These are phyloP conservation scores for Linnemannia schmuckeri DNA, from an alignment of 192 early-diverging fungal species.

Conservation along the genomic window DNA sequence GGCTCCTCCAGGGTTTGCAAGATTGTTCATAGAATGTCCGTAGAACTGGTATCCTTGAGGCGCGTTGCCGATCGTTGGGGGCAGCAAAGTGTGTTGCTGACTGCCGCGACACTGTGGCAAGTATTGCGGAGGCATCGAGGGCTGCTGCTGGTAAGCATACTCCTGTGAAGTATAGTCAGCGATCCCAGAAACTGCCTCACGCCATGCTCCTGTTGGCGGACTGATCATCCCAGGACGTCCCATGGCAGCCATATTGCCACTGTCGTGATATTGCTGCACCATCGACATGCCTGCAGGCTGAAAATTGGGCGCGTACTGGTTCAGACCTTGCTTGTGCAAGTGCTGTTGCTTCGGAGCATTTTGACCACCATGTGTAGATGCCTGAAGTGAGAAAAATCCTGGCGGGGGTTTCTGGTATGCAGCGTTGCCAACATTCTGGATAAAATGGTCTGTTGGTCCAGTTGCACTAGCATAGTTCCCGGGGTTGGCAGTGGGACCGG, in stretches of 20 bases:
- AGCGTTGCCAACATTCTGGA: neutral
- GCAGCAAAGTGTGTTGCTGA: slow-evolving; percentile 7
- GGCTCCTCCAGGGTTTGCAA: neutral
- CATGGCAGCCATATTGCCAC: neutral
- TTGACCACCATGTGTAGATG: neutral
- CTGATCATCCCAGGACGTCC: slow-evolving; percentile 4
- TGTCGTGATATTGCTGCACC: neutral
- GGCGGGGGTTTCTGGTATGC: neutral
- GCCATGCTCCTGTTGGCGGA: slow-evolving; percentile 12
- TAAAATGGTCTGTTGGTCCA: neutral
- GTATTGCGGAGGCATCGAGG: neutral
- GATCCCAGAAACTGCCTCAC: slow-evolving; percentile 5
- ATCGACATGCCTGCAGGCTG: slow-evolving; percentile 2
- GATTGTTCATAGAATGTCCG: neutral
- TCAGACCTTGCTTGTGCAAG: neutral
- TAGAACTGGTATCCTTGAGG: slow-evolving; percentile 1
- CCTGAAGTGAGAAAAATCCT: neutral
- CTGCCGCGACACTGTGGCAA: slow-evolving; percentile 16
- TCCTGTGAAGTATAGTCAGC: neutral
- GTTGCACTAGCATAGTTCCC: neutral
- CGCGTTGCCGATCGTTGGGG: neutral
- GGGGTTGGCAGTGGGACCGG: neutral
- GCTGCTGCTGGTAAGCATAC: slow-evolving; percentile 1
- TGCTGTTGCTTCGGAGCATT: slow-evolving; percentile 12
- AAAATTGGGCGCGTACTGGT: slow-evolving; percentile 15